Evolutionary conservation across 345 rosid genomes (phyloP), one percentile per base, ranked within the genome.

Genomic region (Aurinia saxatilis): DNA sequence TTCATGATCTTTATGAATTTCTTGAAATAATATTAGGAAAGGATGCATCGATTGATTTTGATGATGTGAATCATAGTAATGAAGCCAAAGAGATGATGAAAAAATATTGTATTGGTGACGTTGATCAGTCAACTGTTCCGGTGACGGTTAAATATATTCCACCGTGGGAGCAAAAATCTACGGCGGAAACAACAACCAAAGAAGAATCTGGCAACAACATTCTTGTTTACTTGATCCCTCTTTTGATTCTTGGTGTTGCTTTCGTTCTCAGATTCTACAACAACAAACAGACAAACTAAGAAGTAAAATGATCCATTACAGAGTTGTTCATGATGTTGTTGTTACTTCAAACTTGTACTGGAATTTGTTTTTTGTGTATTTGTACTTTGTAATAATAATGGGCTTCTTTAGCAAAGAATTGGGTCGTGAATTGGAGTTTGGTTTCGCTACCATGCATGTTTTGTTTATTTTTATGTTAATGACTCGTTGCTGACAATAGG

Each of bases 21-120:
- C 7, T 35, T 18, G 12, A 2, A 12, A 2, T 5, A 44, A 48
- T 19, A 31, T 6, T 2, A 88, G 96, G 85, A 13, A 82, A 83
- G 62, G 98, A 91, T 47, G 98, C 95, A 10, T 84, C 95, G 0
- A 76, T 75, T 0, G 98, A 91, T 71, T 91, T 81, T 51, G 86
- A 82, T 17, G 95, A 82, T 61, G 84, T 82, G 6, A 85, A 88
- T 0, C 96, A 91, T 65, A 88, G 95, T 37, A 74, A 81, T 3
- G 76, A 79, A 0, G 98, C 98, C 0, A 76, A 65, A 29, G 84
- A 79, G 33, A 14, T 71, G 73, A 80, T 88, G 98, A 57, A 76
- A 27, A 82, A 86, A 34, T 84, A 77, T 66, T 80, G 47, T 54
- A 77, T 86, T 7, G 95, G 91, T 41, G 84, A 88, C 10, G 59